Evolutionary conservation across 2,329 filamentous ascomycete species (phyloP), one percentile per base, ranked within the genome.

Genomic region (Bertia moriformis): DNA sequence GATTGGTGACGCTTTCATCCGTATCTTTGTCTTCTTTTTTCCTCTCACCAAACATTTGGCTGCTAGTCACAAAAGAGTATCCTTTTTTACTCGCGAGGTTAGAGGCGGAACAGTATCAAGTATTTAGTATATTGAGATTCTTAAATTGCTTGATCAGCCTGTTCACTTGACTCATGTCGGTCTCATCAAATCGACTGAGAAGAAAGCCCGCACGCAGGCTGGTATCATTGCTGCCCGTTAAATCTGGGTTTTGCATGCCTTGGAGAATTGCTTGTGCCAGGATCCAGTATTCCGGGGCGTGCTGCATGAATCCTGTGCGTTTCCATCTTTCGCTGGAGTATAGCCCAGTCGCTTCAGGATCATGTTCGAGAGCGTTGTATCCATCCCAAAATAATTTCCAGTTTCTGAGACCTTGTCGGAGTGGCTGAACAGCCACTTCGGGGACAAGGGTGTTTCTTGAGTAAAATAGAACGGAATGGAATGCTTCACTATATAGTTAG

Each of bases 101-200:
- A n/a, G n/a, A n/a, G n/a, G n/a, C n/a, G n/a, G n/a, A n/a, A n/a
- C n/a, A n/a, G n/a, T n/a, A n/a, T n/a, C n/a, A n/a, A n/a, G n/a
- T n/a, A n/a, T n/a, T n/a, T n/a, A n/a, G n/a, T n/a, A n/a, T n/a
- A n/a, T n/a, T n/a, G n/a, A 27, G 7, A 27, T 48, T 51, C 36
- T 55, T 50, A 39, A 59, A 58, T 1, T 50, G 51, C 32, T 49
- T 49, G 17, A 60, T 60, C n/a, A 59, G 42, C 30, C 57, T 51
- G 39, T 60, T 60, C 10, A 60, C 51, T 40, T 61, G 57, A 4
- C 51, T 49, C 57, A 60, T 59, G 41, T 57, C 59, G 1, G 57
- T 60, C 40, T 61, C 55, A 40, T 60, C 57, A 43, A 58, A 60
- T 42, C n/a, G n/a, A n/a, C n/a, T 56, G 48, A 24, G 49, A 46